Evolutionary conservation across 345 rosid genomes (phyloP), one percentile per base, ranked within the genome.

Genomic region (Linum usitatissimum): DNA sequence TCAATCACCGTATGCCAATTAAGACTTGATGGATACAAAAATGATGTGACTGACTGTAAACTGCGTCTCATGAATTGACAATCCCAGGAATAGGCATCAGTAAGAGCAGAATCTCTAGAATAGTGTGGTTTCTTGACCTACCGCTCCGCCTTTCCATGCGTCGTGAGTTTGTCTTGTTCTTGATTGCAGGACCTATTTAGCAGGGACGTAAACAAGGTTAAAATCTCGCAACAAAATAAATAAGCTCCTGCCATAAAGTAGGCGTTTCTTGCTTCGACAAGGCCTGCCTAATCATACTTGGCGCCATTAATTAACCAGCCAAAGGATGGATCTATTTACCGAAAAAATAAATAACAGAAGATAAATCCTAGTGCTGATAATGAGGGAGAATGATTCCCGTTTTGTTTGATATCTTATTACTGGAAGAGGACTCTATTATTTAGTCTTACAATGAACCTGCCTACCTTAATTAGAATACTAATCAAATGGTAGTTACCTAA

Each of bases 141-240:
- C 99, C 66, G 83, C 86, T 72, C 99, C 96, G 2, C 99, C 97
- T 83, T 82, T 87, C 96, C 99, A 93, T 3, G 87, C 36, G 49
- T 80, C 86, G 62, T 76, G 80, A 61, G 77, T 73, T 19, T 91
- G 85, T 68, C 83, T 83, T 28, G 82, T 77, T 78, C 91, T 87
- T 59, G 97, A 80, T 65, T 70, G 97, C 66, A 90, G 75, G 68
- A 93, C 97, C 85, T 86, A 69, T 70, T 64, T 63, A 23, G 62
- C 31, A 63, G 18, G 17, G 51, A 45, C 10, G 14, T 45, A 3
- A 45, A 45, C 15, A 45, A 45, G 51, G 51, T 9, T 45, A 45
- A 45, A 45, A 23, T 1, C 2, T 23, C 2, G 28, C 10, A 45
- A 6, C 51, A 45, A 45, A 45, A 10, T 6, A 45, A 45, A 10